These are phyloP conservation scores for Colletotrichum paranaense DNA, from an alignment of 2,329 filamentous ascomycete genomes.

Conservation along the genomic window DNA sequence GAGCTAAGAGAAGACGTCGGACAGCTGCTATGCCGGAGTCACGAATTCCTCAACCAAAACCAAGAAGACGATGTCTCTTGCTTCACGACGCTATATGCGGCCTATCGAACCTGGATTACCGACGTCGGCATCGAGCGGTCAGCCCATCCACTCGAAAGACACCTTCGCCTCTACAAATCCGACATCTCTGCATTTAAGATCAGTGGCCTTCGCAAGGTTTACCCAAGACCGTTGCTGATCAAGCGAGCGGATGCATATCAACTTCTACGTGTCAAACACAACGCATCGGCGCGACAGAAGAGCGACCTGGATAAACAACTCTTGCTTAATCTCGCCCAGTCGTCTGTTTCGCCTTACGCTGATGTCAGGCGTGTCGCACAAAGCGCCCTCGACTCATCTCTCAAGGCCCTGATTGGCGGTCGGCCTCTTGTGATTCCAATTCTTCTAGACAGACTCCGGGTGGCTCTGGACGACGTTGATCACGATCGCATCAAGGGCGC, in stretches of 20 bases:
- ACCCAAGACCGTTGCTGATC: constrained; percentile 91
- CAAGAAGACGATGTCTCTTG: constrained; percentile 97
- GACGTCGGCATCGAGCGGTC: constrained; percentile 97
- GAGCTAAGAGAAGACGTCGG: constrained; percentile 84
- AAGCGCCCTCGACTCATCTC: constrained; percentile 89
- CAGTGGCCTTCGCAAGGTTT: constrained; percentile 89
- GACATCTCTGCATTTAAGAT: constrained; percentile 96
- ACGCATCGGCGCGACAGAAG: constrained; percentile 86
- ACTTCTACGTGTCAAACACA: constrained; percentile 92
- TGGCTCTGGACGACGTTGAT: constrained; percentile 82
- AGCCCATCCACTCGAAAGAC: constrained; percentile 90
- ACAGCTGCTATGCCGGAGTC: constrained; percentile 82
- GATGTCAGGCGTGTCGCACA: constrained; percentile 96
- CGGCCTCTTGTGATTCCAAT: constrained; percentile 89
- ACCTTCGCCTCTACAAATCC: constrained; percentile 84
- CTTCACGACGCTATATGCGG: constrained; percentile 92
- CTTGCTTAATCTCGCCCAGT: constrained; percentile 88
- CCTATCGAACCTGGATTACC: constrained; percentile 96
- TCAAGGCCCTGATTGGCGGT: constrained; percentile 90
- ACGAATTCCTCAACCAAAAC: constrained; percentile 82
- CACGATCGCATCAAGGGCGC: constrained; percentile 94
- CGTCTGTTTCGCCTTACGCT: constrained; percentile 90
- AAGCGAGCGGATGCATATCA: constrained; percentile 96
- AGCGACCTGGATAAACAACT: constrained; percentile 90
- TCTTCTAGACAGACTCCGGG: constrained; percentile 82